phyloP scores from a whole-genome alignment of 2,329 filamentous ascomycete species.

The Talaromyces sp. region DNA sequence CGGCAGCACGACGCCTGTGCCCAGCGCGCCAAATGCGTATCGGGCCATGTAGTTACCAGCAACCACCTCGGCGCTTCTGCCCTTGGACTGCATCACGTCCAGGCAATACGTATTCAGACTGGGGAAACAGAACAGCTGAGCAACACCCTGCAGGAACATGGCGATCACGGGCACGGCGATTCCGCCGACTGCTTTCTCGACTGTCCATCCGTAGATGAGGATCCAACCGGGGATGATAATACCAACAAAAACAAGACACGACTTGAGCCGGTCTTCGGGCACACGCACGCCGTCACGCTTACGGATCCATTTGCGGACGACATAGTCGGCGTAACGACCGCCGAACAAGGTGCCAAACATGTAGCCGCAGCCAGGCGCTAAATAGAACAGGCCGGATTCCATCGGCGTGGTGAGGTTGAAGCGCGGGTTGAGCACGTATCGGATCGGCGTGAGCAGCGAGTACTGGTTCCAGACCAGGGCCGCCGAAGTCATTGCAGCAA shows the following conservation, averaged over 20 bases:
- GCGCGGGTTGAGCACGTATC: conserved; percentile 68
- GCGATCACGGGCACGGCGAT: conserved; percentile 60
- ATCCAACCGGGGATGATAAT: conserved; percentile 57
- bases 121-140: conserved; percentile 71
- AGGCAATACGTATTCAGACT: conserved; percentile 75
- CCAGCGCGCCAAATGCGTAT: conserved; percentile 68
- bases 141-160: conserved; percentile 70
- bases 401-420: conserved; percentile 64
- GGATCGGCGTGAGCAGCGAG: conserved; percentile 62
- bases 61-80: conserved; percentile 65
- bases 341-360: conserved; percentile 65
- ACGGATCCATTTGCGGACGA: conserved; percentile 60
- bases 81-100: conserved; percentile 65
- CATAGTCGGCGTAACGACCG: conserved; percentile 65
- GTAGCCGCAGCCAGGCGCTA: conserved; percentile 68
- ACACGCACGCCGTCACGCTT: conserved; percentile 55
- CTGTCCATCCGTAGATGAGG: conserved; percentile 64
- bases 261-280: conserved; percentile 63
- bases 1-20: conserved; percentile 67
- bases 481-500: conserved; percentile 56
- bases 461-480: conserved; percentile 74
- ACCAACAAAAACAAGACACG: conserved; percentile 53
- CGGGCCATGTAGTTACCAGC: conserved; percentile 75
- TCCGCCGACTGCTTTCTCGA: conserved; percentile 52
- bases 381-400: conserved; percentile 66